These are phyloP conservation scores for Mallotus nudiflorus DNA, from an alignment of 345 rosid species.

Conservation along the genomic window DNA sequence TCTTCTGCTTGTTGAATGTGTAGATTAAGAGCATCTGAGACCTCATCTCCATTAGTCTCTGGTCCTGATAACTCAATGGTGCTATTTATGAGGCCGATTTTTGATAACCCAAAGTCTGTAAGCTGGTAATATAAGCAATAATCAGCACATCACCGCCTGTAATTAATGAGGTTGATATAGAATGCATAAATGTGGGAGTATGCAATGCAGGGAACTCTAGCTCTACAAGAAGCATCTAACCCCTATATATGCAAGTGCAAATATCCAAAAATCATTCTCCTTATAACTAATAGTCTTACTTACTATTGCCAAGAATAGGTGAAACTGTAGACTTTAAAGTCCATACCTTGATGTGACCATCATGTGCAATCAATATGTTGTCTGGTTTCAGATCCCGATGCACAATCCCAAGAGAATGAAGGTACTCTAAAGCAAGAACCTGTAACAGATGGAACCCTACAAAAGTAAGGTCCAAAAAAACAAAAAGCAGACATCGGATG, in stretches of 20 bases:
- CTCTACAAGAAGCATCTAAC: too few relatives aligned
- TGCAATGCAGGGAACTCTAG: too few relatives aligned
- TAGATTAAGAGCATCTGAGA: constrained; percentile 37
- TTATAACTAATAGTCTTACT: neutral
- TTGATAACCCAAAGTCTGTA: constrained; percentile 84
- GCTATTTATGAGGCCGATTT: constrained; percentile 81
- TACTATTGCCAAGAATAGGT: neutral
- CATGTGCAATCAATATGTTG: constrained; percentile 75
- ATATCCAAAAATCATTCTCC: neutral
- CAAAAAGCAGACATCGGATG: constrained; percentile 11
- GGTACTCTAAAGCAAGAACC: constrained; percentile 91
- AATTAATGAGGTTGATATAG: constrained; percentile 19
- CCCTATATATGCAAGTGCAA: neutral
- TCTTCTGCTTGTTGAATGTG: constrained; percentile 45
- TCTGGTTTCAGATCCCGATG: constrained; percentile 90
- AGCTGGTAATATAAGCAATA: constrained; percentile 55
- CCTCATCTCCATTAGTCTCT: constrained; percentile 38
- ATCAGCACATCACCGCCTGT: constrained; percentile 23
- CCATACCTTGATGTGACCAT: constrained; percentile 87
- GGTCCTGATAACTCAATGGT: constrained; percentile 68
- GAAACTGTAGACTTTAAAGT: constrained; percentile 3
- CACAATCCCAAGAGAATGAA: constrained; percentile 73
- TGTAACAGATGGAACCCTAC: constrained; percentile 32
- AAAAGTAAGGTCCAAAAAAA: neutral
- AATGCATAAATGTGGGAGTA: neutral